These are phyloP conservation scores for Marsdenia floribunda DNA, from an alignment of 257 asterid genomes.

Conservation along the genomic window DNA sequence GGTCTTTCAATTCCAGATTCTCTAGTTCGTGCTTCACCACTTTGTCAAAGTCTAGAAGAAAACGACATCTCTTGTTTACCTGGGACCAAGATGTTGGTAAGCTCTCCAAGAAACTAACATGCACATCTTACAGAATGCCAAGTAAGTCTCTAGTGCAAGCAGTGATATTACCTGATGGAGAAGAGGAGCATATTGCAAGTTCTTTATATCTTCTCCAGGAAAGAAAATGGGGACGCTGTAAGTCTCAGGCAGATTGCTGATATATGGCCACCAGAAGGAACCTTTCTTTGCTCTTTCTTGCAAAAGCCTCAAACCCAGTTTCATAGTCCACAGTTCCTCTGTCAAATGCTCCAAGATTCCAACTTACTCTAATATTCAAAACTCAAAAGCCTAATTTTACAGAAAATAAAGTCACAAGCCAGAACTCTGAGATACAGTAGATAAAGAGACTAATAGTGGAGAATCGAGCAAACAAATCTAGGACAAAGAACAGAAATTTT, in stretches of 20 bases:
- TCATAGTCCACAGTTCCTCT: slow-evolving; percentile 98
- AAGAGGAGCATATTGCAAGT: slow-evolving; percentile 93
- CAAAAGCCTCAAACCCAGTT: slow-evolving; percentile 84
- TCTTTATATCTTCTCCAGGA: slow-evolving; percentile 89
- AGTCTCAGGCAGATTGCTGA: slow-evolving; percentile 87
- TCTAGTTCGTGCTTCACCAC: slow-evolving; percentile 42
- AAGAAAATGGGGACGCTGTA: slow-evolving; percentile 79
- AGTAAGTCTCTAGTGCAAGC: background rate
- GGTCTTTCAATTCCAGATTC: slow-evolving; percentile 45
- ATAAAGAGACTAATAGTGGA: background rate
- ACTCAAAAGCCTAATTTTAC: slow-evolving; percentile 65
- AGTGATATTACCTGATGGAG: slow-evolving; percentile 69
- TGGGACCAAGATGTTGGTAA: slow-evolving; percentile 17
- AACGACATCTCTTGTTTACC: slow-evolving; percentile 96
- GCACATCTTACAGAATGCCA: background rate
- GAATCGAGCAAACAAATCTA: background rate
- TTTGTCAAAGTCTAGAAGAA: slow-evolving; percentile 83
- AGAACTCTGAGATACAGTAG: slow-evolving; percentile 5
- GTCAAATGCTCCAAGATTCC: slow-evolving; percentile 92
- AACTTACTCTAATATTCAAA: slow-evolving; percentile 70
- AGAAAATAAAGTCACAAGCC: slow-evolving; percentile 39
- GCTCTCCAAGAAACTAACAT: background rate
- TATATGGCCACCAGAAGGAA: slow-evolving; percentile 98
- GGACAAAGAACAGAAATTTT: background rate
- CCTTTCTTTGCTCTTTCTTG: slow-evolving; percentile 77